These are phyloP conservation scores for Cordia subcordata DNA, from an alignment of 257 asterid species.

Conservation along the genomic window DNA sequence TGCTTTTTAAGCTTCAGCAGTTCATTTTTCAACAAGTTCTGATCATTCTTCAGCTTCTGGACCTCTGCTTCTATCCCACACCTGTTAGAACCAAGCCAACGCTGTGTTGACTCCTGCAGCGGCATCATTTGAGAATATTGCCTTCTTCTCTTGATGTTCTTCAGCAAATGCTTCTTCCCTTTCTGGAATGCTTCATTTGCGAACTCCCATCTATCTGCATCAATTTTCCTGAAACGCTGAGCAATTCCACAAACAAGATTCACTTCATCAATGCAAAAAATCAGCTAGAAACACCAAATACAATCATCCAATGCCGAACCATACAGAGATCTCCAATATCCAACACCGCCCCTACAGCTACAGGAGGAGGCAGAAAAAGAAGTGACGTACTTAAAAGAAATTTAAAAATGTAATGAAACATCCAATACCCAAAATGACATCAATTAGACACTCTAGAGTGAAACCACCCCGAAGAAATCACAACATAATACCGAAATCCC, in stretches of 20 bases:
- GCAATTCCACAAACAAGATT: slow-evolving; percentile 5
- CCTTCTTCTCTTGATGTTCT: slow-evolving; percentile 70
- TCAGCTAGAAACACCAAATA: not conserved
- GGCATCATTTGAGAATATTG: slow-evolving; percentile 35
- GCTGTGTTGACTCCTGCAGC: slow-evolving; percentile 17
- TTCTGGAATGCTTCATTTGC: slow-evolving; percentile 64
- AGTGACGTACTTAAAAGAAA: not conserved
- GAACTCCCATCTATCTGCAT: slow-evolving; percentile 87
- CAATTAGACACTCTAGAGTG: no score
- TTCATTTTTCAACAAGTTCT: slow-evolving; percentile 33
- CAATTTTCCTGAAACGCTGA: slow-evolving; percentile 82
- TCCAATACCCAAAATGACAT: not conserved
- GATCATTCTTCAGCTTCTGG: slow-evolving; percentile 47
- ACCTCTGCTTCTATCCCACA: slow-evolving; percentile 37
- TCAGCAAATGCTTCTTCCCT: slow-evolving; percentile 76
- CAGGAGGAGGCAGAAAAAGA: not conserved
- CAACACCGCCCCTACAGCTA: not conserved
- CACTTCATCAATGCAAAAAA: not conserved
- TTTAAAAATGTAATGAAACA: not conserved
- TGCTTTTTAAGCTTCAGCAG: slow-evolving; percentile 53
- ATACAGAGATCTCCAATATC: no score
- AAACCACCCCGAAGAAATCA: no score
- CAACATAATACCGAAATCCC: no score
- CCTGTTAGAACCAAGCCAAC: slow-evolving; percentile 31
- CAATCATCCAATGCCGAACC: not conserved